phyloP scores from a whole-genome alignment of 495 filamentous ascomycete species.

The Aspergillus panamensis region DNA sequence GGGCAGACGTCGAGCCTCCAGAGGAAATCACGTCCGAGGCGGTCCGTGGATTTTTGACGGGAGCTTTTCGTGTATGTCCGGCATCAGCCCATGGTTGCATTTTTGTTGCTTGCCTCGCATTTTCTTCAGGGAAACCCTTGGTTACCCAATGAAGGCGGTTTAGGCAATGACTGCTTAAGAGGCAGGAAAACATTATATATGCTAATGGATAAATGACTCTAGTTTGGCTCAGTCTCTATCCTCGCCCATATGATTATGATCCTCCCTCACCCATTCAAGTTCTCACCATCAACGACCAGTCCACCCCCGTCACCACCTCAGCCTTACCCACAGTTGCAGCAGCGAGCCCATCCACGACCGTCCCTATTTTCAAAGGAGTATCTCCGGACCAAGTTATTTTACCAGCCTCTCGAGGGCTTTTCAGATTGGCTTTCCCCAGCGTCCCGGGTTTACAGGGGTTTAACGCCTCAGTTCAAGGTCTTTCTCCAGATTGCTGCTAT shows the following conservation, averaged over 20 bases:
- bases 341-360: constrained; percentile 23
- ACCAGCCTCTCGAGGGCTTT: constrained; percentile 44
- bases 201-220: background rate
- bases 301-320: constrained; percentile 21
- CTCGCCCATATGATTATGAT: constrained; percentile 48
- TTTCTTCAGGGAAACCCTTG: background rate
- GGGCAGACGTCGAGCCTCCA: constrained; percentile 39
- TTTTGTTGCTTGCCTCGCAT: constrained; percentile 1
- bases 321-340: constrained; percentile 14
- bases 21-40: constrained; percentile 41
- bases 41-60: constrained; percentile 43
- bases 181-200: background rate
- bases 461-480: constrained; percentile 90
- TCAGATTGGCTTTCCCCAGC: constrained; percentile 44
- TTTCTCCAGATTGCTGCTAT: constrained; percentile 86
- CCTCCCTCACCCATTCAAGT: constrained; percentile 46
- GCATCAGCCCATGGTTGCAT: background rate
- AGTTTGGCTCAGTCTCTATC: constrained; percentile 49
- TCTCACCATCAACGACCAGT: constrained; percentile 34
- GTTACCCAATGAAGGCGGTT: background rate
- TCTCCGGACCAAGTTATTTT: constrained; percentile 38
- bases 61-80: constrained; percentile 43
- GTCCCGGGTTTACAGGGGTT: constrained; percentile 71
- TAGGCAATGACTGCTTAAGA: background rate
- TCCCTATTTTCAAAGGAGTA: constrained; percentile 37